These are phyloP conservation scores for Fusarium equiseti DNA, from an alignment of 2,329 filamentous ascomycete genomes.

Conservation along the genomic window DNA sequence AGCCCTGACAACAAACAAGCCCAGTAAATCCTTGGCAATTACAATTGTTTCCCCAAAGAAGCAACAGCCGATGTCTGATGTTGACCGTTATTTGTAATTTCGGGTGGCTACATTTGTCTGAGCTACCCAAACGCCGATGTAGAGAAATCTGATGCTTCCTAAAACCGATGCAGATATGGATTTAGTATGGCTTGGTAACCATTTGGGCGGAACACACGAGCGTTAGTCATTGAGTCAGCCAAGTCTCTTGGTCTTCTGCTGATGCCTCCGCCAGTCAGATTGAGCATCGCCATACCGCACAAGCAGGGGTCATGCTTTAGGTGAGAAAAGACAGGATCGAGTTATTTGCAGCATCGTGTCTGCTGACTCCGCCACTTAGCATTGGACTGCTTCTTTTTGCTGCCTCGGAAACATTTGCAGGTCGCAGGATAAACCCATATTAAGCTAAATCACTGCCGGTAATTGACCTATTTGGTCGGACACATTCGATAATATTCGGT, in stretches of 20 bases:
- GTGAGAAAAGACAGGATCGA: background rate
- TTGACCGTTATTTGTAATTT: background rate
- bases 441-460: background rate
- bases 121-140: background rate
- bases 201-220: background rate
- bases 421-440: background rate
- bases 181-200: background rate
- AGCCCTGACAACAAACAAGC: background rate
- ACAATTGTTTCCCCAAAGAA: background rate
- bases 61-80: background rate
- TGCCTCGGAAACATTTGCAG: background rate
- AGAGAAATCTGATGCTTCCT: background rate
- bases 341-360: background rate
- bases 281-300: background rate
- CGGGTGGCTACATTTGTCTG: background rate
- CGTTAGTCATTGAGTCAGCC: background rate
- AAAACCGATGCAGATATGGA: background rate
- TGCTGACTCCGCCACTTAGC: constrained; percentile 4
- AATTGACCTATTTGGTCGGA: background rate
- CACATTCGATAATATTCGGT: too few relatives aligned
- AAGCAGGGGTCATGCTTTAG: background rate
- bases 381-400: background rate
- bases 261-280: background rate
- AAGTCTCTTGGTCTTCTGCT: background rate
- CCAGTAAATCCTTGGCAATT: background rate